Base-by-base conservation (phyloP, 768 basidiomycete species). In the Chalciporus chontae region DNA sequence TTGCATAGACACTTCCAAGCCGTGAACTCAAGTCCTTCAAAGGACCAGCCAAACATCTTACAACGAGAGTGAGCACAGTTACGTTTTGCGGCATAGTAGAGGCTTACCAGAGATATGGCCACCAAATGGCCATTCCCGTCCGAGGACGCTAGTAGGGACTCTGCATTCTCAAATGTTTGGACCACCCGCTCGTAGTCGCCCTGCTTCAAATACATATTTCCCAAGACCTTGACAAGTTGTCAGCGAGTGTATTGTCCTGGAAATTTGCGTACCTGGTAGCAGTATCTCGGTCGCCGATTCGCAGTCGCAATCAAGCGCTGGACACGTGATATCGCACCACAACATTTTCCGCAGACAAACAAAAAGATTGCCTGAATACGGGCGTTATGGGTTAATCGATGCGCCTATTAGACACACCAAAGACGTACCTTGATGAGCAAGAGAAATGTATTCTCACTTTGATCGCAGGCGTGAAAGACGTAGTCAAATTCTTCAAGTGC, bases 41-140 rank as follows among this genome's bases (percentile, higher is more conserved):
- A 51, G 7, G 13, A 18, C 50, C 50, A 51, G 17, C 50, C 50
- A 4, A 45, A 51, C 42, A 51, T 51, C 50, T 51, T 8, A 11
- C 19, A 17, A 4, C 11, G 7, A 24, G 3, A 11, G 14, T 50
- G 37, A 40, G 27, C 1, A 31, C 10, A 11, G 13, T 11, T 11
- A 31, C 29, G 10, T 6, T 8, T 31, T 31, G 29, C 29, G 3
- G 26, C 17, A 31, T 24, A 4, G 21, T 3, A 27, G 18, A 17
- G 5, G 24, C 24, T 11, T 51, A 46, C 50, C 13, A 51, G 26
- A 8, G 50, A 51, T 6, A 42, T 43, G 18, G 47, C 5, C n/a
- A 42, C 26, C 19, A 51, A 36, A 36, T 36, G 34, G 40, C n/a
- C 34, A 37, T 17, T 39, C 8, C 15, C 10, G 2, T 38, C 17